Base-by-base conservation (phyloP, 768 basidiomycete species). In the Baorangia bicolor region DNA sequence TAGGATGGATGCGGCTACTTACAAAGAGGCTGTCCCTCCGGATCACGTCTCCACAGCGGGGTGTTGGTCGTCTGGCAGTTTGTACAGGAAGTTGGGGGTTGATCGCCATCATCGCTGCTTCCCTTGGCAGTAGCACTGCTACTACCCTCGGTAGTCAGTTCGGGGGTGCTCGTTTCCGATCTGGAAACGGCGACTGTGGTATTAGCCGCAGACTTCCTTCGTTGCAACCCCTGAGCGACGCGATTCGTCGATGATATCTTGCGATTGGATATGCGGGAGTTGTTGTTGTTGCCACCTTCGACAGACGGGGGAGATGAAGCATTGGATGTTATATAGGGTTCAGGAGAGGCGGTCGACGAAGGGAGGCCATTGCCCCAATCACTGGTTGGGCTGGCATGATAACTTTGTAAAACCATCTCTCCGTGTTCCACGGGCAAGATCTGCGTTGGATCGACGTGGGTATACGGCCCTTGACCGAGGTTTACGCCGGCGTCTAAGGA, bases 1-100 rank as follows among this genome's bases (percentile, higher is more conserved):
- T 10, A 57, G 45, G 38, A 51, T 14, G 25, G 7, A 52, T 47
- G 27, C 48, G 35, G 4, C 35, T 28, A 81, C 85, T 77, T 74
- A 88, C 93, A 96, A 49, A 96, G 74, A 31, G 93, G 93, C 65
- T 94, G 92, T 20, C 93, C 93, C 64, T 95, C 93, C 1, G 93
- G 91, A 75, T 96, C 92, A 58, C 93, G 77, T 70, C 93, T 81
- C 93, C 93, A 96, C 43, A 96, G 75, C 10, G 93, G 93, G 37
- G 95, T 98, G 68, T 94, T 97, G 13, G 92, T 95, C 52, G 95
- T 98, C 64, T 91, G 87, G 72, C 95, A 98, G 68, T 98, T 98
- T 7, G 91, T 93, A 71, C 95, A 98, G 28, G 90, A 77, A 2
- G 93, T 97, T 10, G 88, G 92, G 8, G 83, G 69, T 54, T 81